Evolutionary conservation across 495 filamentous ascomycete genomes (phyloP).

Genomic region (Hyaloscypha variabilis): DNA sequence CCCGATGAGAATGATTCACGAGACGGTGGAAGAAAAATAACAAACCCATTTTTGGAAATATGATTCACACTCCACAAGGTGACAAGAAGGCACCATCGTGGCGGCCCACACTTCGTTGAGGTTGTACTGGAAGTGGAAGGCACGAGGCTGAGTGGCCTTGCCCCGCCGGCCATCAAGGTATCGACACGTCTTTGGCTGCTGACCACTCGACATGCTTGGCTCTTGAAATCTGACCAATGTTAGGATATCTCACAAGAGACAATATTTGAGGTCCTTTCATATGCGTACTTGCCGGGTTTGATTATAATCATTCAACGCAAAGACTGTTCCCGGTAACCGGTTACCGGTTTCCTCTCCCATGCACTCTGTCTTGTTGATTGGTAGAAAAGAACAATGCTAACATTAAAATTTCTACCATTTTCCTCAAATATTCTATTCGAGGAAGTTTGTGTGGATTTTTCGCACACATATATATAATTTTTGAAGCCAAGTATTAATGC

Average conservation of each 20-base stretch:
- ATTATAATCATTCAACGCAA: no score
- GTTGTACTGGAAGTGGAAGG: constrained; percentile 4
- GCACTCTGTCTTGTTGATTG: no score
- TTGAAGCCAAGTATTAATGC: no score
- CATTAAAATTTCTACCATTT: no score
- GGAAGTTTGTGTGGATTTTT: no score
- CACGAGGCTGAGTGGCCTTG: constrained; percentile 2
- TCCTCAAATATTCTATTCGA: no score
- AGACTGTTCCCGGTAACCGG: no score
- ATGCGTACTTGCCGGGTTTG: no score
- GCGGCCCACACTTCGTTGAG: background rate
- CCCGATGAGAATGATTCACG: background rate
- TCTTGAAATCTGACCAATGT: background rate
- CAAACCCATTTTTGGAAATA: background rate
- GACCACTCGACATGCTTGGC: background rate
- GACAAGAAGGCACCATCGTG: constrained; percentile 1
- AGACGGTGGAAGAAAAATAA: background rate
- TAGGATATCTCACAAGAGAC: background rate
- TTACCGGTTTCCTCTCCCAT: no score
- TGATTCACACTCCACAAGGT: background rate
- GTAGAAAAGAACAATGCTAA: no score
- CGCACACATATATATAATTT: no score
- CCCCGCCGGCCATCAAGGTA: constrained; percentile 10
- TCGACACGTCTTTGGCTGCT: background rate
- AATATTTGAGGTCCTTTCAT: background rate